These are phyloP conservation scores for Cymbidium sinense DNA, from an alignment of 106 monocot genomes.

Conservation along the genomic window DNA sequence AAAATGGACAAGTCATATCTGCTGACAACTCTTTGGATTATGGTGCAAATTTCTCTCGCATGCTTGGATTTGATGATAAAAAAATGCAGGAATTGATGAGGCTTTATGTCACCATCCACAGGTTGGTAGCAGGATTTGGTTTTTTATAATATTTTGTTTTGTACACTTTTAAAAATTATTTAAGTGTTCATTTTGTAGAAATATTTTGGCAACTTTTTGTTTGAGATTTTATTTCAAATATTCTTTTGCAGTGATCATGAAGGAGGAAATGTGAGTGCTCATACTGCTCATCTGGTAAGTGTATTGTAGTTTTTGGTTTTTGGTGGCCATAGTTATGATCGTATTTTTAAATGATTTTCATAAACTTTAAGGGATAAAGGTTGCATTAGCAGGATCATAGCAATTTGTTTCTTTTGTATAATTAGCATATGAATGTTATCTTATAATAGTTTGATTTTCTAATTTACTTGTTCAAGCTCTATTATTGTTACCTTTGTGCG, in stretches of 20 bases:
- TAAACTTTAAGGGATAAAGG: neutral
- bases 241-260: slow-evolving; percentile 85
- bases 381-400: neutral
- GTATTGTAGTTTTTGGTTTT: neutral
- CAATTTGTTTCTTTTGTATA: neutral
- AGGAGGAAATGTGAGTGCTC: slow-evolving; percentile 99
- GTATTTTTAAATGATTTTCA: neutral
- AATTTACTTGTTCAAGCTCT: neutral
- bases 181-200: neutral
- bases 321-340: neutral
- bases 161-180: neutral
- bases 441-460: neutral
- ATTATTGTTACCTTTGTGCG: neutral
- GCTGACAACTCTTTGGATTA: slow-evolving; percentile 80
- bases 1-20: slow-evolving; percentile 59
- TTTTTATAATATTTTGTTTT: neutral
- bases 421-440: neutral
- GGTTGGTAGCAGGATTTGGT: slow-evolving; percentile 14
- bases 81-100: slow-evolving; percentile 98
- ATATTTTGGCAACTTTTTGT: neutral
- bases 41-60: slow-evolving; percentile 94
- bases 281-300: slow-evolving; percentile 95
- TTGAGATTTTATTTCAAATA: slow-evolving; percentile 12
- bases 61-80: slow-evolving; percentile 90
- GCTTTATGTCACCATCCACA: slow-evolving; percentile 92